Evolutionary conservation across 139 green algal species (phyloP), one percentile per base, ranked within the genome.

Genomic region (Closterium sp.): DNA sequence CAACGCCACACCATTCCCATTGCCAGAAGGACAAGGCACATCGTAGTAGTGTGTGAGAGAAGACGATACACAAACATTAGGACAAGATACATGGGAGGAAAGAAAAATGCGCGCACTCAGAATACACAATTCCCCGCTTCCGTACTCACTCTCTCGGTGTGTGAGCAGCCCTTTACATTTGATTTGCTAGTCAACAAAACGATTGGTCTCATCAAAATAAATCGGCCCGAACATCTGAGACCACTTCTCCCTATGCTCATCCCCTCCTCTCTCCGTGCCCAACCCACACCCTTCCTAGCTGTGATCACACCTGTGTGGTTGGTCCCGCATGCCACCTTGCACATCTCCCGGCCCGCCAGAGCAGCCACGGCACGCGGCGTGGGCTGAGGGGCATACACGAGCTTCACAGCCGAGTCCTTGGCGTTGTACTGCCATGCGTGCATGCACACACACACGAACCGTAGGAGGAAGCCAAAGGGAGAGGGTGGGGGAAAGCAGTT

Each of bases 321-420:
- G 90, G 97, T 95, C 0, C 97, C 97, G 92, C 96, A 97, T 0
- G 96, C 96, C 21, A 99, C 90, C 70, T 93, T 95, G 3, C 93
- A 94, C 62, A 98, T 95, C 11, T 94, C 97, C 79, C 94, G 29
- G 32, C 92, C 92, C 22, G 95, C 92, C 45, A 98, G 91, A 0
- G 91, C 94, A n/a, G 88, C 50, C 17, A 99, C 96, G 10, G 93
- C 45, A 29, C 90, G 50, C 0, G 50, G 50, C 1, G 50, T 95
- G 13, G 97, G 96, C 89, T 99, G 96, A 9, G 97, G 97, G 89
- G 97, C 95, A 93, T 97, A 99, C 93, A 97, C 96, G 34, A 99
- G 97, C 96, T 98, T 97, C 88, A 98, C 96, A n/a, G 95, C 96
- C 22, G 95, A 94, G 96, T 95, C 92, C 89, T 79, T 91, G 70